Evolutionary conservation across 495 filamentous ascomycete species (phyloP).

Genomic region (Xanthoparmelia taractica): DNA sequence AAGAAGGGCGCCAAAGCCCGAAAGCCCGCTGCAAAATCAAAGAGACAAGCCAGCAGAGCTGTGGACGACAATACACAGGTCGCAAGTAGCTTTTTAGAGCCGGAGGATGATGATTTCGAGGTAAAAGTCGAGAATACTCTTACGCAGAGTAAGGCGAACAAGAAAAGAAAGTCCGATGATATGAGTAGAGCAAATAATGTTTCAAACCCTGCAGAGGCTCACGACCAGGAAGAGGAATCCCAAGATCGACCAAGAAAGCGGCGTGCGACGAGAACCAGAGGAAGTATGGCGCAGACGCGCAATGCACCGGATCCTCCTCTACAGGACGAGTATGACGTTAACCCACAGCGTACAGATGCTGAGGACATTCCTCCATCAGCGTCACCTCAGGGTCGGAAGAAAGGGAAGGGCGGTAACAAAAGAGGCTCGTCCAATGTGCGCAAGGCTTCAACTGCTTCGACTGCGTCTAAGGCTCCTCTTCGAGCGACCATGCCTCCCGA

Average conservation of each 20-base stretch:
- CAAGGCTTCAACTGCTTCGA: constrained; percentile 48
- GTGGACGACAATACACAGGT: constrained; percentile 56
- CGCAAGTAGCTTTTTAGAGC: constrained; percentile 33
- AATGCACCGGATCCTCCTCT: constrained; percentile 21
- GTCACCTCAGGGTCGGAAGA: constrained; percentile 26
- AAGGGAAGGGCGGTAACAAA: constrained; percentile 37
- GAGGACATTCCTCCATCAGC: constrained; percentile 18
- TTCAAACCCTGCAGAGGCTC: constrained; percentile 21
- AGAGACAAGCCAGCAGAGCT: constrained; percentile 36
- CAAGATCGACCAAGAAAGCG: constrained; percentile 54
- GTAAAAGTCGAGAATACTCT: constrained; percentile 35
- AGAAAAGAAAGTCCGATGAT: constrained; percentile 60
- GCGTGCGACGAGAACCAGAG: constrained; percentile 49
- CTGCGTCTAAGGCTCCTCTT: constrained; percentile 36
- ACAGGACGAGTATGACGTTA: constrained; percentile 26
- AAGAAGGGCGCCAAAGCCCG: constrained; percentile 46
- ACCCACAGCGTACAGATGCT: constrained; percentile 23
- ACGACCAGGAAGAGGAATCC: constrained; percentile 25
- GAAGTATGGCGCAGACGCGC: constrained; percentile 32
- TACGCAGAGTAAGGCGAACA: constrained; percentile 46
- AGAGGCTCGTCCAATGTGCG: constrained; percentile 40
- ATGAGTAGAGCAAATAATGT: constrained; percentile 40
- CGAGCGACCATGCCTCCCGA: constrained; percentile 44
- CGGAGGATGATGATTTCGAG: constrained; percentile 36
- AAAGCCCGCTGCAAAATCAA: constrained; percentile 41